phyloP scores from a whole-genome alignment of 1,284 basidiomycete species.

The Caloboletus firmus region DNA sequence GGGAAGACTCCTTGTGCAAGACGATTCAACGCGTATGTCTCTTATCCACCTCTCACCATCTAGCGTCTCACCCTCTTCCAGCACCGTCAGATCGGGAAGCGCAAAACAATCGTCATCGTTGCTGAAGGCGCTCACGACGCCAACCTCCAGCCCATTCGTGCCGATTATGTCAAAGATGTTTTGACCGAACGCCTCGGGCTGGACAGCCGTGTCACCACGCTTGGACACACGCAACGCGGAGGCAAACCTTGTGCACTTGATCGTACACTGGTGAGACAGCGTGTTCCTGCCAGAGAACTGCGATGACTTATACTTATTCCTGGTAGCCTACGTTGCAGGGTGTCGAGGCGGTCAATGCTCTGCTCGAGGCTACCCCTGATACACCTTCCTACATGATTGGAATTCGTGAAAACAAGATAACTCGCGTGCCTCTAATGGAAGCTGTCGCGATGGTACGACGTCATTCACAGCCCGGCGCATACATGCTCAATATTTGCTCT shows the following conservation, averaged over 20 bases:
- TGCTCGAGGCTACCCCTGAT: conserved; percentile 86
- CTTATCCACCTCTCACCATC: background rate
- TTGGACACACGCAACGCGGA: conserved; percentile 96
- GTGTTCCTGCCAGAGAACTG: background rate
- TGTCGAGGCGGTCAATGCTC: conserved; percentile 87
- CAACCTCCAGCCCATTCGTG: conserved; percentile 85
- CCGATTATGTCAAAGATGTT: conserved; percentile 89
- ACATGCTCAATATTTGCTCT: conserved; percentile 5
- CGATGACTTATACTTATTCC: background rate
- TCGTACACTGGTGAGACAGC: conserved; percentile 73
- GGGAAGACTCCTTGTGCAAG: conserved; percentile 94
- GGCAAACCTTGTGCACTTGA: conserved; percentile 92
- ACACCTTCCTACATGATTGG: conserved; percentile 99
- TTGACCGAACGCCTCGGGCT: conserved; percentile 85
- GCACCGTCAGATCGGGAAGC: conserved; percentile 92
- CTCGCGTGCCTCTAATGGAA: conserved; percentile 86
- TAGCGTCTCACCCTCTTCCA: conserved; percentile 33
- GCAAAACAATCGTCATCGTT: conserved; percentile 97
- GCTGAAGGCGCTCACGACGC: conserved; percentile 94
- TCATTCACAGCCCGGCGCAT: background rate
- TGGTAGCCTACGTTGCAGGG: conserved; percentile 90
- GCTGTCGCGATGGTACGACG: conserved; percentile 78
- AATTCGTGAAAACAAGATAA: conserved; percentile 94
- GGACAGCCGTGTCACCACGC: conserved; percentile 96
- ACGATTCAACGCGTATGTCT: conserved; percentile 70